These are phyloP conservation scores for Solanum peruvianum DNA, from an alignment of 257 asterid genomes.

Conservation along the genomic window DNA sequence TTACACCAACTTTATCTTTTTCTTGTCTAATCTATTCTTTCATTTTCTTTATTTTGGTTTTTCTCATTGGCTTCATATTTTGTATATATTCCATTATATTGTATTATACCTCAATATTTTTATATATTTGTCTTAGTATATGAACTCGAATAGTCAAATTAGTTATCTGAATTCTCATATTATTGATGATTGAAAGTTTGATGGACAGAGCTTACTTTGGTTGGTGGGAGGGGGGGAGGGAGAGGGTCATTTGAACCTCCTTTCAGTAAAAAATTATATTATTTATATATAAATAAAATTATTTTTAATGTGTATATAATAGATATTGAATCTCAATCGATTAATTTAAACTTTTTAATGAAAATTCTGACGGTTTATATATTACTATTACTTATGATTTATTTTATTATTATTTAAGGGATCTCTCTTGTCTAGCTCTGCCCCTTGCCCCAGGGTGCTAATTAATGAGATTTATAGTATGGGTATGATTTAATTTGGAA, in stretches of 20 bases:
- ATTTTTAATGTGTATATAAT: no score
- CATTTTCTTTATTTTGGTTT: background rate
- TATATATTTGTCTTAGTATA: background rate
- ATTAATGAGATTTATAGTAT: background rate
- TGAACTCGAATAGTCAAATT: background rate
- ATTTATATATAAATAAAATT: background rate
- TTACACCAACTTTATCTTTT: background rate
- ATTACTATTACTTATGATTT: background rate
- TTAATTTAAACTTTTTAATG: accelerated
- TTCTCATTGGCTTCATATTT: background rate
- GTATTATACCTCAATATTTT: background rate
- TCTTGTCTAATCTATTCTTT: background rate
- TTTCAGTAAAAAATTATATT: accelerated
- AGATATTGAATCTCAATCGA: background rate
- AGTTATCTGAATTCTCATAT: background rate
- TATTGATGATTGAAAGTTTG: no score
- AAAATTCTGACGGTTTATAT: background rate
- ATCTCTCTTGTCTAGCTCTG: background rate
- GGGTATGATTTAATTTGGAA: background rate
- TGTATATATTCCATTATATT: background rate
- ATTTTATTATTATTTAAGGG: background rate
- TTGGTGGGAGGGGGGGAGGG: no score
- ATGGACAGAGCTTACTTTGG: no score
- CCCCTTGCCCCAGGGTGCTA: background rate
- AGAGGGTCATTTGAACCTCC: background rate